Evolutionary conservation across 352 stramenopile species (phyloP).

Genomic region (Phytophthora pini): DNA sequence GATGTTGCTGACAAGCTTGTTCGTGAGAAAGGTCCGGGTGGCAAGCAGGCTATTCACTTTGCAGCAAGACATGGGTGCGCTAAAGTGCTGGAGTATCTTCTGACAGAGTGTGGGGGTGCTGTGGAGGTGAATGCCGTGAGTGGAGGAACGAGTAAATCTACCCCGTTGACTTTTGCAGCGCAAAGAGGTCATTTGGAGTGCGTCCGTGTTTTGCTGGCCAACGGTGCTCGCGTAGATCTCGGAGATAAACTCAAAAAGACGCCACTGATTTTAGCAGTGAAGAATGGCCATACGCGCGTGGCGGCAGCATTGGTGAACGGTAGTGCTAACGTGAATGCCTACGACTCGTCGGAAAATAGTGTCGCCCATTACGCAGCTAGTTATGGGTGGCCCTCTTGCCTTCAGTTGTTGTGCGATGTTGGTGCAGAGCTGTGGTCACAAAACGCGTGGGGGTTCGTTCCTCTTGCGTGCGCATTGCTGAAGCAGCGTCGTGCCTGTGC

Average conservation of each 20-base stretch:
- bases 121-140: constrained; percentile 59
- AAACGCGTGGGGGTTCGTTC: constrained; percentile 81
- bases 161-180: constrained; percentile 64
- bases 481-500: constrained; percentile 65
- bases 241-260: constrained; percentile 84
- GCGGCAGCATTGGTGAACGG: constrained; percentile 67
- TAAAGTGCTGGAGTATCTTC: constrained; percentile 52
- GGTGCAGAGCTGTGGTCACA: constrained; percentile 72
- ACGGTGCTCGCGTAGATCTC: constrained; percentile 63
- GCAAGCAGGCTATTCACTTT: constrained; percentile 72
- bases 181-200: constrained; percentile 65
- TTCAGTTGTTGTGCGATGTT: constrained; percentile 59
- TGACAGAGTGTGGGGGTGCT: constrained; percentile 45
- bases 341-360: constrained; percentile 80
- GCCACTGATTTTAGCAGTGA: constrained; percentile 76
- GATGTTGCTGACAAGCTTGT: constrained; percentile 60
- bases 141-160: constrained; percentile 52
- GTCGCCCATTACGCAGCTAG: constrained; percentile 78
- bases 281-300: constrained; percentile 70
- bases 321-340: constrained; percentile 79
- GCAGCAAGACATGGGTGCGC: constrained; percentile 52
- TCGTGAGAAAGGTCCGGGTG: constrained; percentile 51
- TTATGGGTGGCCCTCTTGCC: constrained; percentile 76
- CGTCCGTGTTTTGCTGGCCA: constrained; percentile 54
- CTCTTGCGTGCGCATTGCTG: constrained; percentile 70